A percentile compares a stretch with the other conserved stretches of the same genome.
Conservation (phyloP, 2,329 filamentous ascomycete genomes). For the Endocalyx cinctus region DNA sequence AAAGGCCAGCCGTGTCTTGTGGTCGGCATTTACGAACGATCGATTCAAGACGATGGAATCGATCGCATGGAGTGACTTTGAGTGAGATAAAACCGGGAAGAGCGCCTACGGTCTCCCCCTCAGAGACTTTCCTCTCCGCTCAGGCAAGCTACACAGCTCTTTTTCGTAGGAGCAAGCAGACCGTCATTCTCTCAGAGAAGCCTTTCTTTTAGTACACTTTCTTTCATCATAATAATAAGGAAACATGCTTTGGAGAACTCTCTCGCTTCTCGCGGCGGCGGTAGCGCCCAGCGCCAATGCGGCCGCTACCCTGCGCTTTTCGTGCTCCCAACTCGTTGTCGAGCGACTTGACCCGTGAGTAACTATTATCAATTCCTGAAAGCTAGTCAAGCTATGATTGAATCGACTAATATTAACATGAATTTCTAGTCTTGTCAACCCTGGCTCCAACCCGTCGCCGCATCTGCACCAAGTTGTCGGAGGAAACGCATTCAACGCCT, state of each 20-base stretch:
- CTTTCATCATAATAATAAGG: no score
- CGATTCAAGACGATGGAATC: no score
- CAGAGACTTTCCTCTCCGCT: no score
- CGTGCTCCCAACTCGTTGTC: conserved; percentile 26
- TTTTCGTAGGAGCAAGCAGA: no score
- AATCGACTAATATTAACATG: conserved; percentile 7
- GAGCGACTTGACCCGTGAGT: conserved; percentile 26
- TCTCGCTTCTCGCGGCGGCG: conserved; percentile 18
- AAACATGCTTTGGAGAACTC: conserved; percentile 20
- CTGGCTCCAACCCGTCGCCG: conserved; percentile 20
- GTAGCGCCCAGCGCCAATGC: conserved; percentile 17
- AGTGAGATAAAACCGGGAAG: no score
- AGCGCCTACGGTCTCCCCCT: no score
- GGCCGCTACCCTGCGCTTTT: conserved; percentile 24
- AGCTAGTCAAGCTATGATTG: background rate
- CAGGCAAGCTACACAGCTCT: no score
- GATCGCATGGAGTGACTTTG: no score
- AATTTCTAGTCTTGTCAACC: conserved; percentile 20
- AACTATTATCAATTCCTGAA: background rate
- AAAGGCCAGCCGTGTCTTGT: no score
- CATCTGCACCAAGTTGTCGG: conserved; percentile 26
- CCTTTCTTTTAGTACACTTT: no score
- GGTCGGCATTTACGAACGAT: no score
- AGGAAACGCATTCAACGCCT: conserved; percentile 24
- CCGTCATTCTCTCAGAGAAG: no score